phyloP scores from a whole-genome alignment of 148 eudicot genomes.

The Nepenthes mirabilis region DNA sequence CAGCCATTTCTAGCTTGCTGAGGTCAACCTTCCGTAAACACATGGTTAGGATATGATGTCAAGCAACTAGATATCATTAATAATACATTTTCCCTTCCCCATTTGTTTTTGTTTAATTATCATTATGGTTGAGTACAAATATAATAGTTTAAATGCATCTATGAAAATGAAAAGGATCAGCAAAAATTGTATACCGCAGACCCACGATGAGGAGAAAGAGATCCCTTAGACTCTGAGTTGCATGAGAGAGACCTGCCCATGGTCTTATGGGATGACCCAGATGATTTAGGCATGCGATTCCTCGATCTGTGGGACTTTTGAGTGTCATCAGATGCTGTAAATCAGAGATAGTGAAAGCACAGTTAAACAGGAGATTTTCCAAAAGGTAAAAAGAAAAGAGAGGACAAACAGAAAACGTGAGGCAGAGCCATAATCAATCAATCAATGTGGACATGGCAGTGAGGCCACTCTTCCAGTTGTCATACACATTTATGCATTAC shows the following conservation, averaged over 20 bases:
- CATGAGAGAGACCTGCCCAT: constrained; percentile 41
- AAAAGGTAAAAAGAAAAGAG: background rate
- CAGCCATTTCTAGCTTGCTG: constrained; percentile 56
- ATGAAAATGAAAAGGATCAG: constrained; percentile 2
- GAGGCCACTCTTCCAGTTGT: too few relatives aligned
- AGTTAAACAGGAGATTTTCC: constrained; percentile 5
- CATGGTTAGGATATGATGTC: background rate
- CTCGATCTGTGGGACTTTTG: constrained; percentile 57
- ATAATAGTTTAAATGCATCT: background rate
- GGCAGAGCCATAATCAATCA: background rate
- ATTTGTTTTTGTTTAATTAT: too few relatives aligned
- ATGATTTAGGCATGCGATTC: constrained; percentile 37
- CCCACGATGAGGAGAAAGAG: constrained; percentile 24
- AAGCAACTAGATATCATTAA: background rate
- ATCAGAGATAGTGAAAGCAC: constrained; percentile 7
- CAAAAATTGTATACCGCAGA: constrained; percentile 22
- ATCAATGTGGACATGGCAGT: too few relatives aligned
- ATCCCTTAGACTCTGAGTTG: constrained; percentile 48
- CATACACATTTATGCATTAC: too few relatives aligned
- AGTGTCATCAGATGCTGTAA: constrained; percentile 54
- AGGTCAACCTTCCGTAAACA: constrained; percentile 46
- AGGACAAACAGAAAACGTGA: background rate
- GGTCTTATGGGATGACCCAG: constrained; percentile 34
- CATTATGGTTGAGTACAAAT: too few relatives aligned
- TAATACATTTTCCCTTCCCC: background rate